These are phyloP conservation scores for Leptomonas pyrrhocoris DNA, from an alignment of 208 protist species.

Conservation along the genomic window DNA sequence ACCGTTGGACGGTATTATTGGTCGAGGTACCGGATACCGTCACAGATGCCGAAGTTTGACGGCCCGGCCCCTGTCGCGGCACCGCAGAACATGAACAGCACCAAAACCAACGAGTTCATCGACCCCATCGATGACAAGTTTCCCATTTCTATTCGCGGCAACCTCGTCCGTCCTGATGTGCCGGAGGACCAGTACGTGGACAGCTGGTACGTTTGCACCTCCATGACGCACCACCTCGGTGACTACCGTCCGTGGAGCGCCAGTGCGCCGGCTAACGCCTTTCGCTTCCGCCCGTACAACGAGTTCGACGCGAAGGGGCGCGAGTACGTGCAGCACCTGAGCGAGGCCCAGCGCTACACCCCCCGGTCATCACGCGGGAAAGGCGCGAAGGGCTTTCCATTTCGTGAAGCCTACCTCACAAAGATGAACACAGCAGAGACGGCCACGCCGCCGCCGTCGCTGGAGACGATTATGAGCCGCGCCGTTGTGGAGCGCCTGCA, in stretches of 20 bases:
- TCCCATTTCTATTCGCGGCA: constrained; percentile 81
- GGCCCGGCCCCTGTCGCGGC: constrained; percentile 83
- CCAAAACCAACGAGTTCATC: constrained; percentile 90
- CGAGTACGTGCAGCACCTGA: constrained; percentile 84
- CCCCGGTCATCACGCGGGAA: constrained; percentile 49
- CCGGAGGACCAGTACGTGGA: constrained; percentile 90
- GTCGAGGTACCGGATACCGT: constrained; percentile 87
- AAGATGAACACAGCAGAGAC: constrained; percentile 62
- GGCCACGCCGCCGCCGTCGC: constrained; percentile 30
- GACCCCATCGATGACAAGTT: constrained; percentile 92
- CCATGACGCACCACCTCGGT: constrained; percentile 87
- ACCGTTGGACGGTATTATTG: constrained; percentile 68
- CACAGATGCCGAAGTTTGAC: constrained; percentile 86
- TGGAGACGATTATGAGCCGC: constrained; percentile 78
- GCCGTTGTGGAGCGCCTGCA: constrained; percentile 58
- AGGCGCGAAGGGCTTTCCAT: constrained; percentile 78
- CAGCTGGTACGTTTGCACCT: constrained; percentile 90
- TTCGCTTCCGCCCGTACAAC: constrained; percentile 83
- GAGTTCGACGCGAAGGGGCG: constrained; percentile 87
- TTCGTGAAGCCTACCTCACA: constrained; percentile 84
- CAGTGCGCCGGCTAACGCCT: constrained; percentile 79
- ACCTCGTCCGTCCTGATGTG: constrained; percentile 78
- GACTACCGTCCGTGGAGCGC: constrained; percentile 89
- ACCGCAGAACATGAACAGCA: constrained; percentile 92
- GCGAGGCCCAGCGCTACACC: constrained; percentile 58